These are phyloP conservation scores for Sporothrix globosa DNA, from an alignment of 2,329 filamentous ascomycete genomes.

Conservation along the genomic window DNA sequence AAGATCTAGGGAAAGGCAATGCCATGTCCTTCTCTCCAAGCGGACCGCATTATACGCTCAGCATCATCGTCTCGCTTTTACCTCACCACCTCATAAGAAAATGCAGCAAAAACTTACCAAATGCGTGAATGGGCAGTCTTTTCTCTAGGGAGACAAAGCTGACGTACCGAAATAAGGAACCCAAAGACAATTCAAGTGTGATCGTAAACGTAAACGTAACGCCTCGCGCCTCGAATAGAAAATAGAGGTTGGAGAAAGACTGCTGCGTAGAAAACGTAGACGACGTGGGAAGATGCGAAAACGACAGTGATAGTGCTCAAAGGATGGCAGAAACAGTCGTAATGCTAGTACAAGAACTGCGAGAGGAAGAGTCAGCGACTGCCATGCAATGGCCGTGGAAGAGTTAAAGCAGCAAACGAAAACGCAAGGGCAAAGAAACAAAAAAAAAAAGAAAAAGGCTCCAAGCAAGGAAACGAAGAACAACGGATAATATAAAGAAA, in stretches of 20 bases:
- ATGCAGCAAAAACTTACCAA: conserved; percentile 15
- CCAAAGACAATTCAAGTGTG: conserved; percentile 27
- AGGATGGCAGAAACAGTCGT: conserved; percentile 24
- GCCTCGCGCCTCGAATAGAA: conserved; percentile 31
- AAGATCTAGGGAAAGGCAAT: background rate
- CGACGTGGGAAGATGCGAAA: conserved; percentile 22
- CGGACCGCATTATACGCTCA: no score
- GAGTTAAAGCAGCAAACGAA: conserved; percentile 16
- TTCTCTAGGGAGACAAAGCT: background rate
- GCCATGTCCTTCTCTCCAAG: no score
- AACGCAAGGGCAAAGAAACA: background rate
- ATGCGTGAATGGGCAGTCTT: background rate
- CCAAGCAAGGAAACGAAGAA: no score
- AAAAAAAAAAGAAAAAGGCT: background rate
- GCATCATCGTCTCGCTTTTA: background rate
- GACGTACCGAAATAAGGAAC: conserved; percentile 26
- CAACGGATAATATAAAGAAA: no score
- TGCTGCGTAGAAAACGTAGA: conserved; percentile 23
- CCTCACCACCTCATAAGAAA: no score
- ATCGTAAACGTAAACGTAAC: conserved; percentile 29
- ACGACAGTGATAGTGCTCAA: conserved; percentile 28
- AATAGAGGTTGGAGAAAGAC: conserved; percentile 9
- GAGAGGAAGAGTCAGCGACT: background rate
- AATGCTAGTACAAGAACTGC: conserved; percentile 17
- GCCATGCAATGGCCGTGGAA: background rate